Evolutionary conservation across 2,329 filamentous ascomycete species (phyloP).

Genomic region (Trichoderma cornu-damae): DNA sequence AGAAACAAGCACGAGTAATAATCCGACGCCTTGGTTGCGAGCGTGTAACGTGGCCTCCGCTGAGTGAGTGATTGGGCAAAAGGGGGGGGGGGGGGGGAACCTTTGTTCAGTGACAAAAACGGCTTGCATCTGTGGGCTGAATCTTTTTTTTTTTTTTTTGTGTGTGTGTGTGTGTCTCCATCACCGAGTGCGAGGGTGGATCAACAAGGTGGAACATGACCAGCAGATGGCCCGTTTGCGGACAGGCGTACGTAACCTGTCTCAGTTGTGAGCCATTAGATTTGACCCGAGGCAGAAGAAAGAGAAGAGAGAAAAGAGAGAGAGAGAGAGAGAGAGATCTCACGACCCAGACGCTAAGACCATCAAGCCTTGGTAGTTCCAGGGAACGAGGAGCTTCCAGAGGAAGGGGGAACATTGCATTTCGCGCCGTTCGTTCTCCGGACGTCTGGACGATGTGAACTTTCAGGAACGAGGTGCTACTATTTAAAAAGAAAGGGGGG

Average conservation of each 20-base stretch:
- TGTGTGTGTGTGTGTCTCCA: too few species aligned
- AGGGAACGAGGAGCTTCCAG: not conserved
- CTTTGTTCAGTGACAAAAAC: conserved; percentile 8
- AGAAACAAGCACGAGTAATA: conserved; percentile 14
- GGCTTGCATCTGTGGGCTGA: conserved; percentile 12
- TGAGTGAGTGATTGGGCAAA: not conserved
- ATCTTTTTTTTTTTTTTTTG: too few species aligned
- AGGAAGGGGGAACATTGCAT: not conserved
- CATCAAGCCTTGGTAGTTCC: not conserved
- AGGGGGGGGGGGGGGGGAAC: too few species aligned
- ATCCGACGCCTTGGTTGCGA: conserved; percentile 3
- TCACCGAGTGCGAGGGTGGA: not conserved
- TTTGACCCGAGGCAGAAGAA: conserved; percentile 1
- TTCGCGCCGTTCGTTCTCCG: not conserved
- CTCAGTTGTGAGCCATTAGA: not conserved
- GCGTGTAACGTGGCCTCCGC: not conserved
- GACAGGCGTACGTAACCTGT: conserved; percentile 4
- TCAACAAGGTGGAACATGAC: not conserved
- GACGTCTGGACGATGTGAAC: not conserved
- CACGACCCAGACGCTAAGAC: not conserved
- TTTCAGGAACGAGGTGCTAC: not conserved
- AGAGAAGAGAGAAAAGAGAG: not conserved
- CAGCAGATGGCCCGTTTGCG: conserved; percentile 5
- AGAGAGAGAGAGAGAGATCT: not conserved
- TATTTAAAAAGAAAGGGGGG: not conserved